These are phyloP conservation scores for Cystofilobasidium bisporidii DNA, from an alignment of 768 basidiomycete species.

Conservation along the genomic window DNA sequence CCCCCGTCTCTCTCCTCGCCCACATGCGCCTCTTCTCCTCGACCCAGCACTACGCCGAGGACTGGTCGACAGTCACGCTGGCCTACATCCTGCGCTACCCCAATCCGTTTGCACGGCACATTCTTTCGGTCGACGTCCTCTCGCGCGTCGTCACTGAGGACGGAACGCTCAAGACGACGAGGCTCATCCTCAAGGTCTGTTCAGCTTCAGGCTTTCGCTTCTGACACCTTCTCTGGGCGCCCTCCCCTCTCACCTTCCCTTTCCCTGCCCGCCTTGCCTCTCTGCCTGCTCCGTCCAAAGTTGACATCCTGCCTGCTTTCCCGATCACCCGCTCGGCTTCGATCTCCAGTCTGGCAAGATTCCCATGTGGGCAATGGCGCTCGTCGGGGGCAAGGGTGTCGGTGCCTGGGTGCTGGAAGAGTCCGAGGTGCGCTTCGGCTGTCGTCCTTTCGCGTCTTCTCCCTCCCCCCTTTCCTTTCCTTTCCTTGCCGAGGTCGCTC, in stretches of 20 bases:
- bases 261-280: too few species aligned
- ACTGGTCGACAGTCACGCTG: conserved; percentile 8
- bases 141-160: conserved; percentile 8
- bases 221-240: too few species aligned
- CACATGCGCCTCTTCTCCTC: background rate
- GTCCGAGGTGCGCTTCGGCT: conserved; percentile 22
- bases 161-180: conserved; percentile 24
- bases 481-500: background rate
- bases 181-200: conserved; percentile 22
- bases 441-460: too few species aligned
- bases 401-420: conserved; percentile 16
- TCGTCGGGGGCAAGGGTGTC: conserved; percentile 17
- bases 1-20: too few species aligned
- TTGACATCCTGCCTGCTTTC: background rate
- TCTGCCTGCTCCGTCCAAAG: background rate
- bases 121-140: conserved; percentile 25
- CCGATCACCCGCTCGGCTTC: background rate
- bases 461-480: background rate
- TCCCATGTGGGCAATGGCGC: conserved; percentile 15
- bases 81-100: conserved; percentile 16
- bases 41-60: background rate
- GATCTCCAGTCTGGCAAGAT: background rate
- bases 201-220: too few species aligned
- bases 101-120: conserved; percentile 20
- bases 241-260: background rate